These are phyloP conservation scores for Schizonepeta tenuifolia DNA, from an alignment of 257 asterid genomes.

Conservation along the genomic window DNA sequence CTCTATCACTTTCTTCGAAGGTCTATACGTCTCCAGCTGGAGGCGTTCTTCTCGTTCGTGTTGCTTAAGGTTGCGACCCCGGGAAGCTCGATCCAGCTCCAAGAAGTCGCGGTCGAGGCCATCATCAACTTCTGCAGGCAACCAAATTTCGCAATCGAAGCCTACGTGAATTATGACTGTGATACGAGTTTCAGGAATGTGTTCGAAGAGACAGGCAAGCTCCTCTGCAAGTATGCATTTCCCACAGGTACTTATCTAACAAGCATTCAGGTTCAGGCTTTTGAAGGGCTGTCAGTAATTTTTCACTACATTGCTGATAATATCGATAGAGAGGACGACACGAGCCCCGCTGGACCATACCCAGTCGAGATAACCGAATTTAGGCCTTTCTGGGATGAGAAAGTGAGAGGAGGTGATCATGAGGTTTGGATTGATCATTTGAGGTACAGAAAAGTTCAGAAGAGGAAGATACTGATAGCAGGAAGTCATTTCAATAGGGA, in stretches of 20 bases:
- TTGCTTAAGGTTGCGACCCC: constrained; percentile 57
- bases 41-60: constrained; percentile 79
- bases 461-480: constrained; percentile 73
- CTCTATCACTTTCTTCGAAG: constrained; percentile 82
- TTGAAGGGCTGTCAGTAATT: constrained; percentile 71
- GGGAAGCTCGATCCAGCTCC: constrained; percentile 58
- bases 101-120: constrained; percentile 89
- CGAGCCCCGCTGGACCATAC: constrained; percentile 63
- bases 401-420: constrained; percentile 40
- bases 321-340: constrained; percentile 73
- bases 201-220: constrained; percentile 77
- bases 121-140: constrained; percentile 85
- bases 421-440: constrained; percentile 72
- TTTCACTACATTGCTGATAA: constrained; percentile 84
- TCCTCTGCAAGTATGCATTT: constrained; percentile 83
- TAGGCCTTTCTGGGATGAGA: constrained; percentile 89
- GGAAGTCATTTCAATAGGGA: constrained; percentile 86
- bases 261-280: constrained; percentile 80
- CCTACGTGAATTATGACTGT: constrained; percentile 80
- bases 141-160: constrained; percentile 66
- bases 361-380: constrained; percentile 70
- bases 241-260: constrained; percentile 62
- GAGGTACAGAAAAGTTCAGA: constrained; percentile 75
- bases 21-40: constrained; percentile 83
- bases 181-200: constrained; percentile 75